Evolutionary conservation across 2,329 filamentous ascomycete genomes (phyloP), one percentile per base, ranked within the genome.

Genomic region (Clarireedia sp.): DNA sequence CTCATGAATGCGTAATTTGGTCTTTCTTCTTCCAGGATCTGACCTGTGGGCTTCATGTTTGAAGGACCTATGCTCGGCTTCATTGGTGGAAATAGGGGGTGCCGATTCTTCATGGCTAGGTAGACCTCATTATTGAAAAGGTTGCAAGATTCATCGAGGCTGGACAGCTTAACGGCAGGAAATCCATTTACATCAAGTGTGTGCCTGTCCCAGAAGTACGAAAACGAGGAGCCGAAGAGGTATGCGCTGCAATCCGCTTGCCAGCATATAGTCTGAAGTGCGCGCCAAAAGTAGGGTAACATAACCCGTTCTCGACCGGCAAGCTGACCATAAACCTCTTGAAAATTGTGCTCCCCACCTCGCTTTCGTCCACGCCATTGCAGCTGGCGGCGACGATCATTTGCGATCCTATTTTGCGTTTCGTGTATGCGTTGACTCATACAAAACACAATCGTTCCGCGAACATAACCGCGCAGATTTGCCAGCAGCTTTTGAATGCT

Each of bases 1-100:
- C 52, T 49, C 38, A 49, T 54, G 12, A 54, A 54, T 24, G 46
- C 52, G 50, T 54, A 50, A 36, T 50, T 54, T 14, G 51, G 43
- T 40, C 8, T 54, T 5, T 48, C 51, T 8, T 23, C 33, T 26
- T 52, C 5, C 23, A 26, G 14, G 16, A 41, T 6, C 14, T 41
- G 38, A 17, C 16, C 6, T 37, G 9, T 48, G 38, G 10, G 12
- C 8, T 29, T 48, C 14, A 38, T 10, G 5, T 23, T n/a, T 3
- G 41, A 12, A 45, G 41, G 14, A 21, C 17, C 38, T 7, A 23
- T 26, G 26, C 21, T 12, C 5, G 33, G 12, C 4, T 48, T 40
- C 12, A 16, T 26, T n/a, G 23, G 23, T 1, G 44, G 26, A 9
- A 36, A 40, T 16, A 24, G 16, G 17, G 16, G 14, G 21, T 48